Conservation (phyloP, 805 yeast genomes). For the Priceomyces medius region DNA sequence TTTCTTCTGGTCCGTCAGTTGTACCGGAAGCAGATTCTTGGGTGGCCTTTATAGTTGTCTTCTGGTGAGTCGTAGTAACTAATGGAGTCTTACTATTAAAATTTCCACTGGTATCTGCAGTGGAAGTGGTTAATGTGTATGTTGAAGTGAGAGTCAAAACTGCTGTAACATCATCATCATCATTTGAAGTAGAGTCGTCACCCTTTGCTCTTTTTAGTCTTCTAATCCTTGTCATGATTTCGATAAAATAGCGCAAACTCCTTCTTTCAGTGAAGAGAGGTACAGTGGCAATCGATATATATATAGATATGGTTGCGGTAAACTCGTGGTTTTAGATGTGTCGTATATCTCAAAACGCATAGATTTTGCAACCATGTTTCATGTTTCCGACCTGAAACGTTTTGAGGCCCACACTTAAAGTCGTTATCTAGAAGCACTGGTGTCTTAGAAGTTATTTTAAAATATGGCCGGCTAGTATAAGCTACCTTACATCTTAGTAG, state of each 20-base stretch:
- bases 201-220: conserved; percentile 1
- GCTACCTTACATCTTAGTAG: too few relatives aligned
- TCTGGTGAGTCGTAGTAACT: too few relatives aligned
- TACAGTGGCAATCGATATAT: neutral
- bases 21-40: too few relatives aligned
- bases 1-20: too few relatives aligned
- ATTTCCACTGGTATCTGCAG: too few relatives aligned
- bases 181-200: conserved; percentile 1
- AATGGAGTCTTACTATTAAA: too few relatives aligned
- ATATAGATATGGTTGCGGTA: neutral
- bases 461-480: too few relatives aligned
- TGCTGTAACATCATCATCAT: conserved; percentile 9
- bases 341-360: neutral
- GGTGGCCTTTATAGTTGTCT: too few relatives aligned
- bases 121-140: conserved; percentile 7
- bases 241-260: neutral
- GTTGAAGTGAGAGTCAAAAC: conserved; percentile 14
- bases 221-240: neutral
- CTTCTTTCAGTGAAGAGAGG: neutral
- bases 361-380: conserved; percentile 4
- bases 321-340: neutral
- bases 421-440: too few relatives aligned
- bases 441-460: too few relatives aligned
- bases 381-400: neutral
- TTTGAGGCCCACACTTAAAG: neutral